phyloP scores from a whole-genome alignment of 225 moss, liverwort and hornwort species.

The Bryum argenteum region DNA sequence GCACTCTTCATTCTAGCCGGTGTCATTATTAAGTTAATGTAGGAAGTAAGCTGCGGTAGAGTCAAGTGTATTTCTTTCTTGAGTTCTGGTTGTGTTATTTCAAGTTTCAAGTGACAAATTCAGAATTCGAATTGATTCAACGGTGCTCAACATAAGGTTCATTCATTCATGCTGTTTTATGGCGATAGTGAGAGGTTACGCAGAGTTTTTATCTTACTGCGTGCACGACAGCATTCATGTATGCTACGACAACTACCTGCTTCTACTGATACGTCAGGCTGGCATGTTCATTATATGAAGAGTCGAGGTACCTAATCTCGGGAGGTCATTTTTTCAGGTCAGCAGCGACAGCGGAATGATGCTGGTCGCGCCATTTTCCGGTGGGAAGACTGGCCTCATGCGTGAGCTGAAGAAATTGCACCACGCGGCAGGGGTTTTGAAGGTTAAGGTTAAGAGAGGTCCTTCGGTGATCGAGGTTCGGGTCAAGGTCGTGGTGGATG shows the following conservation, averaged over 20 bases:
- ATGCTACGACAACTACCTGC: background rate
- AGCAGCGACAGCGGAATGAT: constrained; percentile 49
- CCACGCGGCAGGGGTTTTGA: constrained; percentile 38
- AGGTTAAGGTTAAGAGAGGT: constrained; percentile 49
- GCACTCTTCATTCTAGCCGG: too few species aligned
- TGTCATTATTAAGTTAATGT: too few species aligned
- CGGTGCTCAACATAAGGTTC: too few species aligned
- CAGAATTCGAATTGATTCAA: too few species aligned
- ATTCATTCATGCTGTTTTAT: too few species aligned
- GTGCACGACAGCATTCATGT: background rate
- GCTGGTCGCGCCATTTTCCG: constrained; percentile 50
- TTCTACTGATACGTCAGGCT: background rate
- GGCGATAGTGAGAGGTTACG: too few species aligned
- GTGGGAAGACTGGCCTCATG: constrained; percentile 50
- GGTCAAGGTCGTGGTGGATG: constrained; percentile 43
- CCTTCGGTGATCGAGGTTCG: constrained; percentile 41
- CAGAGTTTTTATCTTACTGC: background rate
- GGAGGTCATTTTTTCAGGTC: constrained; percentile 30
- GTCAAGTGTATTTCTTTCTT: too few species aligned
- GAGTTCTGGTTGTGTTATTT: too few species aligned
- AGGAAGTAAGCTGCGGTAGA: too few species aligned
- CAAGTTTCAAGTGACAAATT: too few species aligned
- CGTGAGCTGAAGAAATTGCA: constrained; percentile 52
- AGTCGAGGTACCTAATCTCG: background rate
- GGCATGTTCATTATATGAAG: background rate